A percentile compares a stretch with the other conserved stretches of the same genome.
phyloP scores from a whole-genome alignment of 208 protist genomes.

The Wallacemonas sp. region DNA sequence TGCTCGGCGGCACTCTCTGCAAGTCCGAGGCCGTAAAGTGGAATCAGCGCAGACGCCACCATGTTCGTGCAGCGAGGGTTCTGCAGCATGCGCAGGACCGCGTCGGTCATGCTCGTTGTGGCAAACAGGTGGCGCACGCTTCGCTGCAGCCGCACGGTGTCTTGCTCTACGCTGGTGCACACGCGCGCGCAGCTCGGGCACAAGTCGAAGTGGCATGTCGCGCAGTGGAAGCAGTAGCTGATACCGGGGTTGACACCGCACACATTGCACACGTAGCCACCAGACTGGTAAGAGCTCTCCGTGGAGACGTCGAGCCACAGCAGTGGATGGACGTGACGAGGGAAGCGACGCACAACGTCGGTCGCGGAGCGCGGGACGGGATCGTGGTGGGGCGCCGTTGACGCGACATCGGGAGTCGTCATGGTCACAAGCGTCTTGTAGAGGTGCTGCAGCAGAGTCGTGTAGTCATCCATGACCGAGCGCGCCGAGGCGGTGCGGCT shows the following conservation, averaged over 20 bases:
- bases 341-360: conserved; percentile 42
- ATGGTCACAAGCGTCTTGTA: conserved; percentile 1
- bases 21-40: conserved; percentile 43
- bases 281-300: conserved; percentile 36
- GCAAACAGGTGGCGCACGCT: conserved; percentile 36
- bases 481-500: background rate
- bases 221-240: conserved; percentile 64
- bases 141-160: conserved; percentile 32
- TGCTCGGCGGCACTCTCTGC: conserved; percentile 44
- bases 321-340: conserved; percentile 66
- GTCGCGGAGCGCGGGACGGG: conserved; percentile 16
- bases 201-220: conserved; percentile 62
- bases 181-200: conserved; percentile 67
- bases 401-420: conserved; percentile 26
- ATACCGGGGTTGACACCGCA: conserved; percentile 49
- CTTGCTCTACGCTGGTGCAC: conserved; percentile 33
- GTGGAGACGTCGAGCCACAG: conserved; percentile 49
- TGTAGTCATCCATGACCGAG: background rate
- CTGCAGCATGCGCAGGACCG: conserved; percentile 43
- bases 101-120: conserved; percentile 10
- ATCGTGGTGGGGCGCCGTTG: conserved; percentile 20
- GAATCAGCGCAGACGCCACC: conserved; percentile 32
- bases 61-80: conserved; percentile 41
- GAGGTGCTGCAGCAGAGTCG: background rate
- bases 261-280: conserved; percentile 57